Percentiles rank a stretch among this genome's conserved stretches.
These are phyloP conservation scores for Chloropicon primus DNA, from an alignment of 139 green algal species.

Conservation along the genomic window DNA sequence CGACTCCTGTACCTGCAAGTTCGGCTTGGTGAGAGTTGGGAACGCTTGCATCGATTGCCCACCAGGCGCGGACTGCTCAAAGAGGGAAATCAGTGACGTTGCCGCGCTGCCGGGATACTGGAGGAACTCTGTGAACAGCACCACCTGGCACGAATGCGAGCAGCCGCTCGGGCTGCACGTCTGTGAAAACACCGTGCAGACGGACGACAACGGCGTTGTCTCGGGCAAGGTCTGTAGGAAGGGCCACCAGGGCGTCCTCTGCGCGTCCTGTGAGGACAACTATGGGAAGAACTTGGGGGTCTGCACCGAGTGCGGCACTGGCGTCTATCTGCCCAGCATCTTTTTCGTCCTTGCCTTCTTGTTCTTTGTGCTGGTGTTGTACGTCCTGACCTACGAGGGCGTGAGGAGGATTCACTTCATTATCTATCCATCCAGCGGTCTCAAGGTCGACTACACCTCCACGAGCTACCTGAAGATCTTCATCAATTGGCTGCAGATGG, in stretches of 20 bases:
- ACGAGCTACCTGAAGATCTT: not conserved
- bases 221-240: not conserved
- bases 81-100: not conserved
- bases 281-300: not conserved
- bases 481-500: not conserved
- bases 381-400: not conserved
- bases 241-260: not conserved
- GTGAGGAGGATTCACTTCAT: not conserved
- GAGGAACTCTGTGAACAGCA: not conserved
- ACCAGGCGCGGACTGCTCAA: not conserved
- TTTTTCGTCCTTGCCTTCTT: not conserved
- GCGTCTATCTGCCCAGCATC: not conserved
- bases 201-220: not conserved
- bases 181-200: not conserved
- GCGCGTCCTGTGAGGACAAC: not conserved
- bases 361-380: not conserved
- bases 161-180: not conserved
- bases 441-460: not conserved
- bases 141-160: not conserved
- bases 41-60: not conserved
- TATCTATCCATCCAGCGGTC: not conserved
- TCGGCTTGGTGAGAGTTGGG: not conserved
- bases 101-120: not conserved
- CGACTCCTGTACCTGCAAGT: not conserved
- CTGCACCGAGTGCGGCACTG: not conserved